These are phyloP conservation scores for Russula sp. DNA, from an alignment of 768 basidiomycete species.

Conservation along the genomic window DNA sequence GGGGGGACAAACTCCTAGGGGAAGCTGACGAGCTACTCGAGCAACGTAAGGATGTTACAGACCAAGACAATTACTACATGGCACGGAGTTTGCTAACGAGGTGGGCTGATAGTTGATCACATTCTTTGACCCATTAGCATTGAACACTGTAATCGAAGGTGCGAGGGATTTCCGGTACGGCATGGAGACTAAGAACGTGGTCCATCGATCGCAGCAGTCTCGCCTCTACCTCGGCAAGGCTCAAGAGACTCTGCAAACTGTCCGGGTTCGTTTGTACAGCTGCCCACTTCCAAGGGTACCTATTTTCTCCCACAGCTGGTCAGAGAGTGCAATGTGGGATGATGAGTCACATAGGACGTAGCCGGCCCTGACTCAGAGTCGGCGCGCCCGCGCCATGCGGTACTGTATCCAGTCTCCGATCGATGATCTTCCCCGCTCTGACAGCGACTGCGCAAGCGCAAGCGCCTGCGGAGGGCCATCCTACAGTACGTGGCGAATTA, in stretches of 20 bases:
- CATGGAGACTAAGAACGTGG: not conserved
- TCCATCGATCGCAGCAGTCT: conserved; percentile 1
- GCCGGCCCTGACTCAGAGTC: not conserved
- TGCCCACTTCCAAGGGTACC: not conserved
- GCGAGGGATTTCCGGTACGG: not conserved
- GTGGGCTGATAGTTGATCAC: not conserved
- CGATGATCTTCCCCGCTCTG: not conserved
- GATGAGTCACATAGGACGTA: too few species aligned
- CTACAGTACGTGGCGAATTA: not conserved
- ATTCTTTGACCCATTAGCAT: not conserved
- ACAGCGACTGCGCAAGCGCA: too few species aligned
- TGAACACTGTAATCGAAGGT: not conserved
- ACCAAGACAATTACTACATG: conserved; percentile 1
- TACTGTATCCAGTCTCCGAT: too few species aligned
- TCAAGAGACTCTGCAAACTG: not conserved
- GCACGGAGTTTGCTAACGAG: conserved; percentile 1
- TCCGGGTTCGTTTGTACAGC: not conserved
- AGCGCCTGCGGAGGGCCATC: too few species aligned
- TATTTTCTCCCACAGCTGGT: not conserved
- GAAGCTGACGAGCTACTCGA: conserved; percentile 1
- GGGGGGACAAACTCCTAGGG: not conserved
- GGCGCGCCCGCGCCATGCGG: too few species aligned
- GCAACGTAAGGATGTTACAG: not conserved
- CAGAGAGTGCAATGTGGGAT: not conserved
- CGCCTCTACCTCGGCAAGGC: conserved; percentile 6